Conservation (phyloP, 23 red algal species). For the Cyanidiococcus yangmingshanensis region DNA sequence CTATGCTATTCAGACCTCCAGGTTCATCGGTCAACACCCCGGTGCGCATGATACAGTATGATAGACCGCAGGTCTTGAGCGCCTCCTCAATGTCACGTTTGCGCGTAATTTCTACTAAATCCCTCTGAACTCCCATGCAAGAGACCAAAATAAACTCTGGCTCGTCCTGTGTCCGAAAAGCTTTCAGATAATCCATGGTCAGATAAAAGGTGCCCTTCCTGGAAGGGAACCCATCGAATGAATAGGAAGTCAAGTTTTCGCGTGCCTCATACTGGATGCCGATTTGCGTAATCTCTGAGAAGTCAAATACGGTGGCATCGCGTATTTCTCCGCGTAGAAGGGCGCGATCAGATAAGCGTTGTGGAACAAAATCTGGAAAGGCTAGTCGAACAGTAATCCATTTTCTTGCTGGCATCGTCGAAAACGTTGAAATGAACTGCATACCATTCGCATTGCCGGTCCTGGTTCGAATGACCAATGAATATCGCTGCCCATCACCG, state of each 20-base stretch:
- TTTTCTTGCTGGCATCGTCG: constrained; percentile 46
- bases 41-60: constrained; percentile 82
- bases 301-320: constrained; percentile 38
- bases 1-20: constrained; percentile 52
- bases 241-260: constrained; percentile 2
- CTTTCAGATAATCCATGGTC: constrained; percentile 85
- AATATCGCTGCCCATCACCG: constrained; percentile 78
- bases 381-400: constrained; percentile 80
- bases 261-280: constrained; percentile 62
- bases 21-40: constrained; percentile 67
- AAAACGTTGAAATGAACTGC: constrained; percentile 64
- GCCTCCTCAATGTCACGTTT: constrained; percentile 69
- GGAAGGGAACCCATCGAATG: not conserved
- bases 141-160: constrained; percentile 95
- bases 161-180: constrained; percentile 93
- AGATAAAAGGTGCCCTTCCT: constrained; percentile 70
- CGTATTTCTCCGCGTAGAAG: constrained; percentile 11
- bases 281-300: constrained; percentile 53
- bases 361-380: constrained; percentile 48
- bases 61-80: constrained; percentile 57
- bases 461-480: constrained; percentile 45
- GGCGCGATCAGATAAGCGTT: constrained; percentile 17
- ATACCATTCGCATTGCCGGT: constrained; percentile 33
- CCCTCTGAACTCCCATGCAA: constrained; percentile 10
- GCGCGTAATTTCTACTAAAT: not conserved